Evolutionary conservation across 1,284 basidiomycete genomes (phyloP), one percentile per base, ranked within the genome.

Genomic region (Ganoderma lucidum): DNA sequence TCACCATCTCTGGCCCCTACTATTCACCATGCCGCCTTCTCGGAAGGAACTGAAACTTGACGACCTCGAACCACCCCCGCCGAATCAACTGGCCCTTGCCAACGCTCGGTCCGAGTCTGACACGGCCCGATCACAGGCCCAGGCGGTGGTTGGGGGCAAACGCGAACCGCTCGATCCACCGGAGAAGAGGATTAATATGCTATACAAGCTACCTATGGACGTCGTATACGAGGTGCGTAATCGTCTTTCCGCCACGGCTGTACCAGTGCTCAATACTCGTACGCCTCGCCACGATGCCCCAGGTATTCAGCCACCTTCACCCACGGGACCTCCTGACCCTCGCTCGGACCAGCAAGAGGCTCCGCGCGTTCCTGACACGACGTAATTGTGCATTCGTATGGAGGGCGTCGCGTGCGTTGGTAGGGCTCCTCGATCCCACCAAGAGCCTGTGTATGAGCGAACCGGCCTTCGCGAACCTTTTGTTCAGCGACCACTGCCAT

Each of bases 401-500:
- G 56, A 59, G 17, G 19, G 19, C 17, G 19, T 59, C 56, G 35
- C 56, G 56, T n/a, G 35, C 17, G 17, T 59, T 59, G 56, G 56
- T 39, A n/a, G 56, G 35, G 35, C 56, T 59, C 19, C 35, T 39
- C 3, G 35, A 35, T 17, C 56, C 32, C 9, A 8, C 5, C 19
- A 14, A n/a, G n/a, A 12, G 35, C 15, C 6, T 51, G 10, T 23
- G 23, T 51, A 59, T 81, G 60, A 75, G 72, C 53, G 80, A 81
- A 59, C 75, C 77, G 1, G 69, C 74, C 60, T 79, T 76, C 55
- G 73, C 74, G 1, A 62, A 72, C 35, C 65, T 78, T 37, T 53
- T 73, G 2, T 79, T 80, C 58, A 68, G 73, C 37, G 67, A 53
- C 19, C 68, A 74, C 61, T 75, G 75, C 48, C 70, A 71, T 64